phyloP scores from a whole-genome alignment of 1,284 basidiomycete species.

The Hemileia vastatrix region DNA sequence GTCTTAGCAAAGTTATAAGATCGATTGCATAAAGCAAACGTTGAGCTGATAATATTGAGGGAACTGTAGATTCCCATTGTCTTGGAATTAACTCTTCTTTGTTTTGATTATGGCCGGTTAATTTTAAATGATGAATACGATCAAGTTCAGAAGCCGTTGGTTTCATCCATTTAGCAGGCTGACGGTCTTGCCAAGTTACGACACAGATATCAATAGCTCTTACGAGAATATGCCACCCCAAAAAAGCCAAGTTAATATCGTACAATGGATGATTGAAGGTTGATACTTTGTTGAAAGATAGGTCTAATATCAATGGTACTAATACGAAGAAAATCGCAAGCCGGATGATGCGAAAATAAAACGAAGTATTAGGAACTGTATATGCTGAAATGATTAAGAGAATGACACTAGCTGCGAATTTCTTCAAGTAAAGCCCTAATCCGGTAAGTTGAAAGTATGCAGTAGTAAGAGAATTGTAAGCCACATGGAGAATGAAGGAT shows the following conservation, averaged over 20 bases:
- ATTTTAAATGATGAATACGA: neutral
- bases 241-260: neutral
- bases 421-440: too few relatives aligned
- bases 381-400: too few relatives aligned
- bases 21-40: slow-evolving; percentile 1
- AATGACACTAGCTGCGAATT: too few relatives aligned
- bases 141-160: neutral
- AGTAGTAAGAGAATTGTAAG: too few relatives aligned
- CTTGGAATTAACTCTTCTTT: neutral
- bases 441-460: too few relatives aligned
- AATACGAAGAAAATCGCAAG: too few relatives aligned
- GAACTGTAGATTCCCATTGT: neutral
- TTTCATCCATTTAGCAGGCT: neutral
- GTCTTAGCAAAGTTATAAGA: neutral
- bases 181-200: neutral
- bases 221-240: neutral
- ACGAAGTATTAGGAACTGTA: too few relatives aligned
- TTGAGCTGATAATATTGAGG: neutral
- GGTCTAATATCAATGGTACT: too few relatives aligned
- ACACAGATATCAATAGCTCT: neutral
- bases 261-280: too few relatives aligned
- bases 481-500: too few relatives aligned
- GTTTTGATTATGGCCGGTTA: neutral
- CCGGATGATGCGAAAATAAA: too few relatives aligned
- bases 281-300: too few relatives aligned